Percentiles rank a stretch among this genome's conserved stretches.
Evolutionary conservation across 495 filamentous ascomycete genomes (phyloP).

Genomic region (Xylaria curta): DNA sequence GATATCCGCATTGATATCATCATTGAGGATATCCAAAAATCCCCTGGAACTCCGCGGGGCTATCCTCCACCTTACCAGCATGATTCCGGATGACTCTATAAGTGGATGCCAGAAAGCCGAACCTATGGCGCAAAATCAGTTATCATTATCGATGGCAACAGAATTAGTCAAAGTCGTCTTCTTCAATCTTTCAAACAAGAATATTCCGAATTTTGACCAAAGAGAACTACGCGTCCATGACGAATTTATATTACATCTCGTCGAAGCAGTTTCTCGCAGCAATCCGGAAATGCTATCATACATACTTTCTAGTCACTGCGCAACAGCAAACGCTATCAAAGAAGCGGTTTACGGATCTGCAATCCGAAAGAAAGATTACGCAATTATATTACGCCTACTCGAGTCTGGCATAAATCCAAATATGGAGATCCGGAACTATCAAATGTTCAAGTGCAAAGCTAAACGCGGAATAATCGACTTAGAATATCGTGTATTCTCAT

Average conservation of each 20-base stretch:
- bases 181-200: constrained; percentile 4
- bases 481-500: not conserved
- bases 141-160: not conserved
- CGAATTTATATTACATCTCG: not conserved
- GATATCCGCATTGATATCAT: not conserved
- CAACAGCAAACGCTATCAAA: constrained; percentile 8
- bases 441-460: not conserved
- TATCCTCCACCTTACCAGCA: not conserved
- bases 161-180: constrained; percentile 13
- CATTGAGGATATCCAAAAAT: not conserved
- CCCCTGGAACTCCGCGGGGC: not conserved
- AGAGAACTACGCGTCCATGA: not conserved
- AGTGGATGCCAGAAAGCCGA: not conserved
- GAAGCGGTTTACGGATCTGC: constrained; percentile 12
- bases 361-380: not conserved
- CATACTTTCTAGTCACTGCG: not conserved
- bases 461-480: not conserved
- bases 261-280: not conserved
- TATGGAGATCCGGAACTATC: too few relatives aligned
- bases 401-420: constrained; percentile 2
- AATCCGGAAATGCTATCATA: not conserved
- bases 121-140: not conserved
- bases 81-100: not conserved
- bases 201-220: not conserved
- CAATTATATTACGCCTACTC: not conserved